Evolutionary conservation across 2,329 filamentous ascomycete genomes (phyloP).

Genomic region (Mycosphaerelloides madeirae): DNA sequence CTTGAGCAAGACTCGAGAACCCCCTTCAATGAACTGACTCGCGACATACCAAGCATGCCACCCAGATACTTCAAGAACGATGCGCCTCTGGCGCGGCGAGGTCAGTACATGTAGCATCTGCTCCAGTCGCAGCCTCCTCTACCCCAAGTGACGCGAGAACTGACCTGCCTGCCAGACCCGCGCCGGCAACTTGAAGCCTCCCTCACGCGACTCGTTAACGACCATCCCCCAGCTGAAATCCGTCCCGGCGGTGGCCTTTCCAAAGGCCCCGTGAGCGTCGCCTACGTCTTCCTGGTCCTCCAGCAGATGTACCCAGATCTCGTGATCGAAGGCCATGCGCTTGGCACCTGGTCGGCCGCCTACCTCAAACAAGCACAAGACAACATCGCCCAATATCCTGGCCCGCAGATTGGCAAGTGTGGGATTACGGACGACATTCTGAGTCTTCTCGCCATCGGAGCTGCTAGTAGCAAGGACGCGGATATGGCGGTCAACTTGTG

Average conservation of each 20-base stretch:
- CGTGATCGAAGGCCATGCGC: constrained; percentile 41
- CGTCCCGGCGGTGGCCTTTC: constrained; percentile 47
- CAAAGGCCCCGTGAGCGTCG: constrained; percentile 47
- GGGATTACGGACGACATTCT: constrained; percentile 50
- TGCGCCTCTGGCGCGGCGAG: constrained; percentile 33
- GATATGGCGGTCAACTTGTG: constrained; percentile 49
- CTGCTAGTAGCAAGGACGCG: constrained; percentile 46
- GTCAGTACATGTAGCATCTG: no score
- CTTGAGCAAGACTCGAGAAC: no score
- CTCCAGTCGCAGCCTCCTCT: no score
- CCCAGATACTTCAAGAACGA: constrained; percentile 40
- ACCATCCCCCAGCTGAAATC: constrained; percentile 44
- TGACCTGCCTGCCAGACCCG: constrained; percentile 33
- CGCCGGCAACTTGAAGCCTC: constrained; percentile 49
- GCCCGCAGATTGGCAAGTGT: constrained; percentile 43
- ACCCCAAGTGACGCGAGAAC: no score
- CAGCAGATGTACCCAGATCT: constrained; percentile 47
- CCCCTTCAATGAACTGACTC: constrained; percentile 4
- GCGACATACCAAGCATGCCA: constrained; percentile 21
- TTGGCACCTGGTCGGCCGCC: constrained; percentile 48
- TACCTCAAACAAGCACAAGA: constrained; percentile 49
- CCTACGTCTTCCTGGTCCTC: constrained; percentile 48
- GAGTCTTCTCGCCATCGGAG: constrained; percentile 46
- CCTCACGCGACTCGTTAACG: constrained; percentile 44
- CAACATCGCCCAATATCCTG: constrained; percentile 46